Base-by-base conservation (phyloP, 1,139 yeast species). In the Blastobotrys capitulatus region DNA sequence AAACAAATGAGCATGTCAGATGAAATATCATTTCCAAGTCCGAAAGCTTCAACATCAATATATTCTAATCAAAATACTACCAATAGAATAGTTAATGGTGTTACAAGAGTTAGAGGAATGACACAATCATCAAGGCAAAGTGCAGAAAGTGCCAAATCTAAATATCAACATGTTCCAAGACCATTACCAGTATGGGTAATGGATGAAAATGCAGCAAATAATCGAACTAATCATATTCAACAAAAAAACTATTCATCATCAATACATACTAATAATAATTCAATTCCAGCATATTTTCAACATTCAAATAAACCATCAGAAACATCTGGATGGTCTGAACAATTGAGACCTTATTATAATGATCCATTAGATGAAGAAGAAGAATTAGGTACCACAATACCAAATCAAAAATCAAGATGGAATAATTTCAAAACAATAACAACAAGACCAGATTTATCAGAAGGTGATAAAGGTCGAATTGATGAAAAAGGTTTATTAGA, bases 171-270 rank as follows among this genome's bases (percentile, higher is more conserved):
- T 25, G 54, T 57, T 8, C 56, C 61, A 10, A 48, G 60, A 34
- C 61, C 62, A 1, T 44, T 52, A 19, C 62, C 62, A 9, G 59
- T 54, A 25, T 59, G 61, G 61, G 60, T 55, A 1, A 46, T 49
- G 38, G 50, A 47, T 31, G 46, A 35, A 31, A 22, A n/a, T n/a
- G n/a, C n/a, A n/a, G 26, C 26, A 32, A 42, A 25, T 29, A 31
- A 36, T 39, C 36, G 36, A 29, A 27, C 40, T n/a, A 29, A 26
- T 13, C 40, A 37, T 19, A 19, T 25, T 22, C 8, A 12, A 20
- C 6, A 25, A 15, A 35, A 20, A 41, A 38, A 16, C 51, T 26
- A 9, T 22, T 34, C 29, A 34, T 15, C 38, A 22, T 26, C 22
- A 19, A 25, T 34, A 25, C 39, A 20, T n/a, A 36, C 38, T 2